phyloP scores from a whole-genome alignment of 2,329 filamentous ascomycete genomes.

The Fragosphaeria purpurea region DNA sequence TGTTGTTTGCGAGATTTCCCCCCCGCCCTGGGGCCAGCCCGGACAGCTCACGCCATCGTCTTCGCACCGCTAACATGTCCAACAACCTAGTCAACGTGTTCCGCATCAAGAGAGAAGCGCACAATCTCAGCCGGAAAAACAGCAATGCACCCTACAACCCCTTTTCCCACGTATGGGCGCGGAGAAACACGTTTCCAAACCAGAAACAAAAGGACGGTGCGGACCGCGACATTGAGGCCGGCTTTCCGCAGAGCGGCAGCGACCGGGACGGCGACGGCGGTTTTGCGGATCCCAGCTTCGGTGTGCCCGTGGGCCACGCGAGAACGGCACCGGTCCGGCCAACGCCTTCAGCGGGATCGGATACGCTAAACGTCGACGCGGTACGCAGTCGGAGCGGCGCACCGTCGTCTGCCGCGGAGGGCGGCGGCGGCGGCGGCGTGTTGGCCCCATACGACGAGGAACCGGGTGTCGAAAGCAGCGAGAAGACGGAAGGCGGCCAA shows the following conservation, averaged over 20 bases:
- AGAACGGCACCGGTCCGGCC: constrained; percentile 3
- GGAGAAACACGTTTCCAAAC: constrained; percentile 22
- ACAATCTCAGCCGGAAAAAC: constrained; percentile 29
- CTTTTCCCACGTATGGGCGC: constrained; percentile 32
- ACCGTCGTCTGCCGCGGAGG: constrained; percentile 1
- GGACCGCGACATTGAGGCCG: constrained; percentile 24
- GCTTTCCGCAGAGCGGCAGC: background rate
- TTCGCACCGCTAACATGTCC: constrained; percentile 10
- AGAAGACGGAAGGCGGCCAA: background rate
- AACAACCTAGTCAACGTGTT: constrained; percentile 34
- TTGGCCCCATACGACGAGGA: constrained; percentile 1
- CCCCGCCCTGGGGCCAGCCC: no score
- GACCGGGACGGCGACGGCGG: constrained; percentile 13
- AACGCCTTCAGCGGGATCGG: background rate
- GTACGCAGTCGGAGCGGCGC: background rate
- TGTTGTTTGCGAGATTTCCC: no score
- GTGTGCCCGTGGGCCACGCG: constrained; percentile 24
- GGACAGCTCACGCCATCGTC: no score
- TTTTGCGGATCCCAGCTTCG: constrained; percentile 12
- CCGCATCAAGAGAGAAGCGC: constrained; percentile 34
- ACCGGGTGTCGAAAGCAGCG: background rate
- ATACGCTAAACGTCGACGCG: background rate
- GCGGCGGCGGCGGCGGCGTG: background rate
- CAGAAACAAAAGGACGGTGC: background rate
- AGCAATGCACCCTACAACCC: constrained; percentile 32